Conservation (phyloP, 345 rosid species). For the Eucalyptus albens region DNA sequence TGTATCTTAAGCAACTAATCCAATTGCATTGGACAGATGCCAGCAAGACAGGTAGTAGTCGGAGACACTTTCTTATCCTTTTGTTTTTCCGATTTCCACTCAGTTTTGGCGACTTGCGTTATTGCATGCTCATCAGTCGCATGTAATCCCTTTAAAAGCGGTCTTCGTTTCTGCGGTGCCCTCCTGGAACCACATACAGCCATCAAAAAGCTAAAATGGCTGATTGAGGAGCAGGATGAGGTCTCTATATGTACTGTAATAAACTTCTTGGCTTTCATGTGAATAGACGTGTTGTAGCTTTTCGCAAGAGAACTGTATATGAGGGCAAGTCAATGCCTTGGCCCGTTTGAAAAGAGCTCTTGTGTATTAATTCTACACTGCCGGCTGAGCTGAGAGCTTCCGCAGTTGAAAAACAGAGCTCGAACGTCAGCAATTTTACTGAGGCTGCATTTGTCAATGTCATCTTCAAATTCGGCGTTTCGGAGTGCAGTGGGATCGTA, state of each 20-base stretch:
- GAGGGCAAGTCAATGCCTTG: not conserved
- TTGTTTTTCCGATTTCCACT: not conserved
- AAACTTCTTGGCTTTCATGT: not conserved
- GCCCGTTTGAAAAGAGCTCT: not conserved
- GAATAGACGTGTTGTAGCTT: not conserved
- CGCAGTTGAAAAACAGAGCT: not conserved
- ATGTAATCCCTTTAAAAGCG: not conserved
- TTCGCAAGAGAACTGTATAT: not conserved
- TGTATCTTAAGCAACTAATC: not conserved
- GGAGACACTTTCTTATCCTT: not conserved
- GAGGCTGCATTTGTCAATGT: not conserved
- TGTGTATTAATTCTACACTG: not conserved
- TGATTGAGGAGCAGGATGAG: conserved; percentile 20
- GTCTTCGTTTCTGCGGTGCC: not conserved
- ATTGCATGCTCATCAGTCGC: not conserved
- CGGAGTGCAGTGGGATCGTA: not conserved
- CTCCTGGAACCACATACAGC: conserved; percentile 23
- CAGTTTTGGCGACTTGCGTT: not conserved
- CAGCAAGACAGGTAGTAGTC: not conserved
- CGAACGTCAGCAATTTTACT: not conserved
- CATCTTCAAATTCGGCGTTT: not conserved
- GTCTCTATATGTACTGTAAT: not conserved
- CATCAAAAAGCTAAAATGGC: not conserved
- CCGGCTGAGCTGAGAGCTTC: not conserved
- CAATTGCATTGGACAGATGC: not conserved